Base-by-base conservation (phyloP, 352 stramenopile species). In the Phytophthora nicotianae region DNA sequence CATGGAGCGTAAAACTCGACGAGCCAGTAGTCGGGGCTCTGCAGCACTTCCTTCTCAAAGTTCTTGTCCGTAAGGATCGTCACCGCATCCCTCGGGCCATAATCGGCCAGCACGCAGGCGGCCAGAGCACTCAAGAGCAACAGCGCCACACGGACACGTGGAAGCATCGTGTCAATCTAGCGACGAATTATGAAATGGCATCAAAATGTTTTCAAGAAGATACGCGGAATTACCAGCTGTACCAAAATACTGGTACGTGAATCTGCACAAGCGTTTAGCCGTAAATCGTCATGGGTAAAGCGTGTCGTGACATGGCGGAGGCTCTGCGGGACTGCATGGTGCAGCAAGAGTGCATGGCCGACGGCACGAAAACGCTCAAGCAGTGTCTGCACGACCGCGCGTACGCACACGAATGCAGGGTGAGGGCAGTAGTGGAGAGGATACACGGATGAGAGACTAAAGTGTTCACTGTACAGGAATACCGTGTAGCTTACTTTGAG, bases 1-100 rank as follows among this genome's bases (percentile, higher is more conserved):
- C 91, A 98, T 27, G 91, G 93, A 16, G 93, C 93, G 61, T 96
- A 97, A 71, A 98, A 98, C 66, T 98, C 90, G 35, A 98, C 92
- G 37, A 98, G 71, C 90, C 90, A 98, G 48, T 91, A 91, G 65
- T 92, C 85, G 4, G 56, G 57, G 53, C 86, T 93, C 54, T 91
- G 69, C 40, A 94, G 76, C 54, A 94, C 83, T 42, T 90, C 75
- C 50, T 89, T 87, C 57, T 94, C 81, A 62, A 92, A 94, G 66
- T 92, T 94, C 59, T 91, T 83, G 13, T 90, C 81, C 32, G 83
- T 92, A 27, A 94, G 79, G 20, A 91, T 68, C 58, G 88, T 77
- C 14, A 94, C 83, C 16, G 70, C 74, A 55, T 85, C 78, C 19
- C 75, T 83, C 2, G 77, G 70, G 0, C 65, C 62, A 46, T 91